Percentiles rank a stretch among this genome's conserved stretches.
These are phyloP conservation scores for Cornus florida DNA, from an alignment of 148 eudicot genomes.

Conservation along the genomic window DNA sequence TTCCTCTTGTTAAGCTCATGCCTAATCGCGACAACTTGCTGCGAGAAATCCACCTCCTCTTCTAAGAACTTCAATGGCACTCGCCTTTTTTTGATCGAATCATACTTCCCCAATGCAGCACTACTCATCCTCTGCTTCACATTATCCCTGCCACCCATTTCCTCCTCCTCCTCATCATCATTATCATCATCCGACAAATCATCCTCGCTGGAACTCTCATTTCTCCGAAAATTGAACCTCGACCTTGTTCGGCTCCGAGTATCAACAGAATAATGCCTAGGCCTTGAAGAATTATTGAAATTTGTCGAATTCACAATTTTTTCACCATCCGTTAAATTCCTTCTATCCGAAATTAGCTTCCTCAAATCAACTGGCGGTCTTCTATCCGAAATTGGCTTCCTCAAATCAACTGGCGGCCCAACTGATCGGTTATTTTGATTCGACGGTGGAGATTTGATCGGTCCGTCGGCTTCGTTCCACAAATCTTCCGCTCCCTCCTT, in stretches of 20 bases:
- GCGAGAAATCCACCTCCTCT: conserved; percentile 44
- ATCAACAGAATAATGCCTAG: conserved; percentile 42
- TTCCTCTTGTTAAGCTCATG: conserved; percentile 50
- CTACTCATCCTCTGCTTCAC: conserved; percentile 53
- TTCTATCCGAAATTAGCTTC: conserved; percentile 24
- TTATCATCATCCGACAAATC: conserved; percentile 29
- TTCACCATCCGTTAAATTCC: background rate
- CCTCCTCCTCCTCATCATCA: conserved; percentile 34
- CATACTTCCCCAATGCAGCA: conserved; percentile 80
- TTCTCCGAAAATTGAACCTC: conserved; percentile 26
- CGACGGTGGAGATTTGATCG: conserved; percentile 23
- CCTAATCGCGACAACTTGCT: conserved; percentile 47
- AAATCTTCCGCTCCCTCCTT: conserved; percentile 85
- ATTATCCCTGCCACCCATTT: conserved; percentile 19
- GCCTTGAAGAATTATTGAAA: conserved; percentile 22
- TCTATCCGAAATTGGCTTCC: conserved; percentile 25
- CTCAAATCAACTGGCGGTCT: conserved; percentile 37
- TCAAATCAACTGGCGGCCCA: conserved; percentile 35
- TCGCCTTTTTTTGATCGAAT: conserved; percentile 50
- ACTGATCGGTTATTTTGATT: conserved; percentile 1
- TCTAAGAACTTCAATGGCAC: conserved; percentile 56
- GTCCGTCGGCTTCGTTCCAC: conserved; percentile 89
- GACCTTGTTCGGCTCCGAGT: conserved; percentile 18
- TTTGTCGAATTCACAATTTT: conserved; percentile 8
- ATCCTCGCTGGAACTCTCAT: conserved; percentile 25